Base-by-base conservation (phyloP, 1,284 basidiomycete genomes). In the Chiua sp. region DNA sequence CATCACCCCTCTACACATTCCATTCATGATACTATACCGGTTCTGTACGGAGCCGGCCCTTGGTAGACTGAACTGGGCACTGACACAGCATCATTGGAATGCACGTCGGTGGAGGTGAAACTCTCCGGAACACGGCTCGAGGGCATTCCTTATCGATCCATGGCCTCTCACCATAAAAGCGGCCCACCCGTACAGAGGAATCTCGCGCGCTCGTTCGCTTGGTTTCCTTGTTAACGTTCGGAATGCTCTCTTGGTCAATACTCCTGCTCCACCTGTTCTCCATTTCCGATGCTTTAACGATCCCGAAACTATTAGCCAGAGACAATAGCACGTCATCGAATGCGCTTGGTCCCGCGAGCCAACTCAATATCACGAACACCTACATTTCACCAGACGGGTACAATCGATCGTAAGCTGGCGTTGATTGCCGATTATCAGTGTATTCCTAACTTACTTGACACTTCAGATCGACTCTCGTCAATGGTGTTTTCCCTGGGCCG, bases 251-350 rank as follows among this genome's bases (percentile, higher is more conserved):
- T 12, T 32, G 55, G 5, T 46, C 47, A n/a, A n/a, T 61, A 55
- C 47, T 69, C 32, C 49, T 51, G 11, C 28, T 59, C n/a, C 61
- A 26, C 7, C 42, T 72, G 3, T 20, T 65, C 20, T n/a, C n/a
- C 6, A 12, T 53, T 1, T 60, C 62, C 50, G 30, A 42, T 50
- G 62, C 64, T 13, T 15, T 61, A 18, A 58, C 52, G 23, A 13
- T 59, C 22, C 49, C 50, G 3, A 22, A 13, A 0, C 16, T 15
- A 47, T 47, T 50, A 47, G 32, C 55, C 49, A 59, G 39, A 42
- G 8, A n/a, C 20, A 42, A n/a, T 10, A 10, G 6, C 39, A 20
- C 39, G 11, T 42, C 39, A 42, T 20, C 49, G 23, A 35, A 35
- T 23, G 47, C n/a, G 15, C 39, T 56, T n/a, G 48, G 55, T 11